Evolutionary conservation across 2,329 filamentous ascomycete species (phyloP).

Genomic region (Phialemonium atrogriseum): DNA sequence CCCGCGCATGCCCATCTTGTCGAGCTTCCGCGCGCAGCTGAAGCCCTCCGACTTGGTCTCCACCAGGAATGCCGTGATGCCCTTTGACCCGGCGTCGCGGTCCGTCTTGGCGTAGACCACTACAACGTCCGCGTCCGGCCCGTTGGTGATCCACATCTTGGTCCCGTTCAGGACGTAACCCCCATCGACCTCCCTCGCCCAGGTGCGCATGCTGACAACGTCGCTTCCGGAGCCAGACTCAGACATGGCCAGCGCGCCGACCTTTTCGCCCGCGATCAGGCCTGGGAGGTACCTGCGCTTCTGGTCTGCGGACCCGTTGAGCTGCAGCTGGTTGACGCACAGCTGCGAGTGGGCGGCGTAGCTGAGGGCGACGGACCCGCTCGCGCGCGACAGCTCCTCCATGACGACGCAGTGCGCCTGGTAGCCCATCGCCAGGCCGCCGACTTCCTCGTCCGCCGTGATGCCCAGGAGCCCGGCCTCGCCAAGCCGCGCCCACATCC

Average conservation of each 20-base stretch:
- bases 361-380: constrained; percentile 74
- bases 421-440: constrained; percentile 86
- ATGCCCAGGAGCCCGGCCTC: constrained; percentile 87
- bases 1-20: constrained; percentile 97
- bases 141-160: constrained; percentile 99
- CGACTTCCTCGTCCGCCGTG: constrained; percentile 86
- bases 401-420: constrained; percentile 93
- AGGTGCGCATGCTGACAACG: constrained; percentile 91
- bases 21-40: constrained; percentile 79
- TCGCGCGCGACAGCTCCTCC: constrained; percentile 88
- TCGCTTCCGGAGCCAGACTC: constrained; percentile 87
- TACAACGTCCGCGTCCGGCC: constrained; percentile 84
- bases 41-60: constrained; percentile 66
- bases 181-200: constrained; percentile 70
- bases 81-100: constrained; percentile 71
- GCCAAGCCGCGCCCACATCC: constrained; percentile 91
- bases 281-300: constrained; percentile 74
- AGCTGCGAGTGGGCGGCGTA: constrained; percentile 95
- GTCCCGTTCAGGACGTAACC: constrained; percentile 81
- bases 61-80: constrained; percentile 92
- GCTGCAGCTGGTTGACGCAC: constrained; percentile 90
- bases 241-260: constrained; percentile 91
- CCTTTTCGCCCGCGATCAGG: constrained; percentile 68
- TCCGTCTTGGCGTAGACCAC: constrained; percentile 97
- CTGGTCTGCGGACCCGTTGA: constrained; percentile 75